Percentiles rank a stretch among this genome's conserved stretches.
Evolutionary conservation across 352 stramenopile species (phyloP).

Genomic region (Phytopythium kandeliae): DNA sequence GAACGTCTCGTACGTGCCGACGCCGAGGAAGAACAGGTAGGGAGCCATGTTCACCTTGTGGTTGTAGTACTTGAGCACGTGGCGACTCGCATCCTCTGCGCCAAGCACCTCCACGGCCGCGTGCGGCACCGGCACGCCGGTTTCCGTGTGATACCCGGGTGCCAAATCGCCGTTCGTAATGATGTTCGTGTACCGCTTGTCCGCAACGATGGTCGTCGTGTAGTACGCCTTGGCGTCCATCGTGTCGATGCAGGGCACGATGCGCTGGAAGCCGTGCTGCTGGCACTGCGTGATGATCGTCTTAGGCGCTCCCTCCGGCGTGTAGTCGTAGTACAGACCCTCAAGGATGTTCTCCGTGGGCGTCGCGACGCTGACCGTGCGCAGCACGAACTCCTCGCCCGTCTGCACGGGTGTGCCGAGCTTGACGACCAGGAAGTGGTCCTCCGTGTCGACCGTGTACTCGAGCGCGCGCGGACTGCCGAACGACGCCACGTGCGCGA

Average conservation of each 20-base stretch:
- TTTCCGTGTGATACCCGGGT: constrained; percentile 50
- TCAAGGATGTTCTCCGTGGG: constrained; percentile 77
- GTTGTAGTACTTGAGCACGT: constrained; percentile 78
- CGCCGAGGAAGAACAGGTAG: constrained; percentile 76
- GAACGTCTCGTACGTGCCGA: constrained; percentile 76
- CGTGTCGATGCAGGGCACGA: constrained; percentile 73
- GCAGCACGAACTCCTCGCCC: constrained; percentile 64
- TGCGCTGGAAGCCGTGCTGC: constrained; percentile 75
- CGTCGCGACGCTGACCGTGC: constrained; percentile 55
- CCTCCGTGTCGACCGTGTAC: constrained; percentile 51
- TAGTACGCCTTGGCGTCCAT: constrained; percentile 82
- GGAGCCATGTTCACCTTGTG: constrained; percentile 83
- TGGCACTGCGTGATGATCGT: constrained; percentile 84
- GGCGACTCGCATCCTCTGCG: constrained; percentile 41
- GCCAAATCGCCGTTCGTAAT: constrained; percentile 77
- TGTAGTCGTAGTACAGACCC: constrained; percentile 78
- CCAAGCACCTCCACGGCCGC: constrained; percentile 42
- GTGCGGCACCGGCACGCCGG: constrained; percentile 60
- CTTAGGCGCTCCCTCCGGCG: constrained; percentile 50
- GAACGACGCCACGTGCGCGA: constrained; percentile 53
- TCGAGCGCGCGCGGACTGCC: constrained; percentile 32
- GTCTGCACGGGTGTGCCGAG: constrained; percentile 39
- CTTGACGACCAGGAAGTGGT: constrained; percentile 68
- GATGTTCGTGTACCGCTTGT: constrained; percentile 75
- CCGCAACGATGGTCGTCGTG: constrained; percentile 68